Base-by-base conservation (phyloP, 257 asterid species). In the Lycium barbarum region DNA sequence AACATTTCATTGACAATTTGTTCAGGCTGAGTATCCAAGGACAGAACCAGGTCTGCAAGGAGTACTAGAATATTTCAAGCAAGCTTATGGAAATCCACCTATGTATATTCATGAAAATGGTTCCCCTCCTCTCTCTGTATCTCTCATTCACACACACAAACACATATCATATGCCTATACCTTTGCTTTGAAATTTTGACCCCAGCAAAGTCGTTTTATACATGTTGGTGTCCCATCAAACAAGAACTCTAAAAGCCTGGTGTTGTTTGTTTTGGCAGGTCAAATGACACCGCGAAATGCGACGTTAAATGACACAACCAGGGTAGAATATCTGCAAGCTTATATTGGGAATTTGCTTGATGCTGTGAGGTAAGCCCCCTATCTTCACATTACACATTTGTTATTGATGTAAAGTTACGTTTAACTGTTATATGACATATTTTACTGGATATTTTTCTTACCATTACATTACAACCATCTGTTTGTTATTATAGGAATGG, bases 31-130 rank as follows among this genome's bases (percentile, higher is more conserved):
- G 82, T 76, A 3, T 51, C 65, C 82, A 76, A 40, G 13, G 61
- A 51, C 61, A 55, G 63, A 53, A 76, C 45, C 58, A 38, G 82
- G 82, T 76, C 82, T 76, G 43, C 43, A 10, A 6, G 43, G n/a
- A 8, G 62, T 76, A 22, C 6, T 76, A 40, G 61, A 76, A 22
- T 40, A 51, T 40, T 13, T 76, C 40, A 76, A 93, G 91, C 83
- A 88, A 62, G 83, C 45, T 65, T 93, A 89, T 78, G 93, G 89
- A 43, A 91, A 92, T 86, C 93, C 90, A 18, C 89, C 93, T 15
- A 33, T 91, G 70, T 92, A 91, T 85, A 80, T 93, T 86, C 82
- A 87, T 4, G 90, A 87, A 83, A 87, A 87, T 53, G 90, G 90
- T 87, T 66, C 70, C 58, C 61, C 15, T 59, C 70, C 45, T 3